Evolutionary conservation across 768 basidiomycete genomes (phyloP), one percentile per base, ranked within the genome.

Genomic region (Pleurotus giganteus): DNA sequence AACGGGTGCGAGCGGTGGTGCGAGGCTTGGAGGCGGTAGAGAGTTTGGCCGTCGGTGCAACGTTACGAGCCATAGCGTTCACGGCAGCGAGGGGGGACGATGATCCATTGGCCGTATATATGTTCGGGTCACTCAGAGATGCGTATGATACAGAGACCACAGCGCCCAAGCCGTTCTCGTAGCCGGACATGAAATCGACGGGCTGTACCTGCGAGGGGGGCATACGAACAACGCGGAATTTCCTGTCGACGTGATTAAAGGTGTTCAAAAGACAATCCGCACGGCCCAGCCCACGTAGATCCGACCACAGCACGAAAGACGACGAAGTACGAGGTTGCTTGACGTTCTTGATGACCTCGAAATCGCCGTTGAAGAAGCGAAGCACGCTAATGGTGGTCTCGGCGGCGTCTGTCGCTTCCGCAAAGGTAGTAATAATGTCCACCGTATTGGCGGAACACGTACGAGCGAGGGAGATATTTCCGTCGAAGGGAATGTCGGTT

Each of bases 1-100:
- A 54, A 4, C 57, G 53, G 23, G 42, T 43, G 44, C 54, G 57
- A 11, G 47, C 21, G 17, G 39, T 34, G n/a, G n/a, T n/a, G n/a
- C n/a, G n/a, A 8, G 53, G n/a, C 15, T 58, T 21, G n/a, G 57
- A 54, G 12, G 54, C 45, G 3, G 26, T 44, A 13, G 57, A 54
- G 0, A 58, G 57, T 21, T 54, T 37, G 15, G 53, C 57, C 9
- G 45, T 11, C 24, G 39, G 54, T 9, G 57, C 54, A 4, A 54
- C 43, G 37, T 58, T 58, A 2, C 52, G 57, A 2, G 57, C 57
- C 53, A 58, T 47, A 4, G 53, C 57, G 17, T 58, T 58, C 4
- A 41, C 53, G 0, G 57, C 57, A 17, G 53, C 21, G 26, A 27
- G 46, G 19, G 31, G 57, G 17, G 26, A 43, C n/a, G 9, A 9